phyloP scores from a whole-genome alignment of 2,329 filamentous ascomycete species.

The Hymenoscyphus occultus region DNA sequence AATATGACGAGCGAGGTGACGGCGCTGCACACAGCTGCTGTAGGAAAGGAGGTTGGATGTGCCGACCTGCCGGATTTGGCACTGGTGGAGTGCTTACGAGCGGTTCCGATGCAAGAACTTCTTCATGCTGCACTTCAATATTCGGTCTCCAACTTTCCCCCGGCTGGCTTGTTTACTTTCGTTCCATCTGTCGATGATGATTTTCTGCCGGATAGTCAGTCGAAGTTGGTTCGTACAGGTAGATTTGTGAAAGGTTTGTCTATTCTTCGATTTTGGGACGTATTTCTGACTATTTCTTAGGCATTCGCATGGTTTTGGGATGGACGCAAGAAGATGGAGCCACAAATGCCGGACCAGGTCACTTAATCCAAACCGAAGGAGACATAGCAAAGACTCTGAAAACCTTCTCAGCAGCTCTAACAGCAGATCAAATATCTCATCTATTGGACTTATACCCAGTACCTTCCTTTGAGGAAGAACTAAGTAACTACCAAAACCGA shows the following conservation, averaged over 20 bases:
- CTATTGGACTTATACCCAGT: neutral
- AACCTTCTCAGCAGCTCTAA: neutral
- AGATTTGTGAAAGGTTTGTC: neutral
- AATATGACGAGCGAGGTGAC: constrained; percentile 5
- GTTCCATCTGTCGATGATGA: neutral
- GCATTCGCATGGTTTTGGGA: neutral
- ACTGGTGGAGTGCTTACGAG: constrained; percentile 2
- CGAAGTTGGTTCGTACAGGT: neutral
- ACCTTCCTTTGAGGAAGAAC: neutral
- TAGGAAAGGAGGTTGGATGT: neutral
- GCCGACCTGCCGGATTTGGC: neutral
- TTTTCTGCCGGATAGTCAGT: neutral
- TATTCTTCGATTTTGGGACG: neutral
- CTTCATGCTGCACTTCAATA: constrained; percentile 14
- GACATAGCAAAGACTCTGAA: neutral
- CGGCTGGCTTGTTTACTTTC: neutral
- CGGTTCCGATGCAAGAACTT: constrained; percentile 9
- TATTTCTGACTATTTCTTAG: neutral
- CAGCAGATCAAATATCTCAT: neutral
- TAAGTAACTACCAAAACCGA: constrained; percentile 4
- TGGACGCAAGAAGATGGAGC: neutral
- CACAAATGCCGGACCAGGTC: neutral
- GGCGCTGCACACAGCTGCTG: neutral
- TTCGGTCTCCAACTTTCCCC: constrained; percentile 11
- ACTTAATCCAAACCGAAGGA: neutral